Percentiles rank a stretch among this genome's conserved stretches.
phyloP scores from a whole-genome alignment of 2,329 filamentous ascomycete genomes.

The Gremmenia infestans region DNA sequence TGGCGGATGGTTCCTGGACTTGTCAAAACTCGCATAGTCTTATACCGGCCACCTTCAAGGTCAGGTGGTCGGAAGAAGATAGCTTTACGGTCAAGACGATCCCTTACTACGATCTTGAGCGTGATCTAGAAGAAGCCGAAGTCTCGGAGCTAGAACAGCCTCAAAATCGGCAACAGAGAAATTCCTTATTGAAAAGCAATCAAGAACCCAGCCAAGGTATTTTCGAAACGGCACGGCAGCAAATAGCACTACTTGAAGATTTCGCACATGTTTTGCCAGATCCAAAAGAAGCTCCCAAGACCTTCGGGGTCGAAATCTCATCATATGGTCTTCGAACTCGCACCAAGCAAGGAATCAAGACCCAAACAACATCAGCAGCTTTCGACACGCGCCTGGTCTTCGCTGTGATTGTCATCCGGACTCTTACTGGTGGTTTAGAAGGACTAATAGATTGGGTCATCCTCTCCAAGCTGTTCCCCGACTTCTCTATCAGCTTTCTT shows the following conservation, averaged over 20 bases:
- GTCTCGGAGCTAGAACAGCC: background rate
- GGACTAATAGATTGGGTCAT: constrained; percentile 57
- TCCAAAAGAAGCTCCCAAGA: constrained; percentile 11
- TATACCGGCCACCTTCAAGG: constrained; percentile 1
- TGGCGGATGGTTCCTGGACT: constrained; percentile 16
- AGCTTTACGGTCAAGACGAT: constrained; percentile 39
- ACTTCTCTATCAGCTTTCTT: constrained; percentile 45
- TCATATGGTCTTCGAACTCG: constrained; percentile 8
- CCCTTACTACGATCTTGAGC: constrained; percentile 38
- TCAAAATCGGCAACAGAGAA: background rate
- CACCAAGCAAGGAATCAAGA: constrained; percentile 26
- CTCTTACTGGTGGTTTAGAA: constrained; percentile 55
- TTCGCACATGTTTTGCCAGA: constrained; percentile 22
- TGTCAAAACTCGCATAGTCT: background rate
- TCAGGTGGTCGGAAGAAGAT: constrained; percentile 30
- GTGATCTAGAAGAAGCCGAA: constrained; percentile 23
- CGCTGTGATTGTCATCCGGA: constrained; percentile 53
- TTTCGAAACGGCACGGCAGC: constrained; percentile 18
- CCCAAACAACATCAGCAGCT: constrained; percentile 33
- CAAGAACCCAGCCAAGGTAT: background rate
- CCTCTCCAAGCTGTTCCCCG: constrained; percentile 51
- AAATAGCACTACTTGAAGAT: constrained; percentile 20
- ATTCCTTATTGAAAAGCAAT: background rate
- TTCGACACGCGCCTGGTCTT: constrained; percentile 47
- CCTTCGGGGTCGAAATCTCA: constrained; percentile 19